Base-by-base conservation (phyloP, 2,329 filamentous ascomycete genomes). In the Phialophora chinensis region DNA sequence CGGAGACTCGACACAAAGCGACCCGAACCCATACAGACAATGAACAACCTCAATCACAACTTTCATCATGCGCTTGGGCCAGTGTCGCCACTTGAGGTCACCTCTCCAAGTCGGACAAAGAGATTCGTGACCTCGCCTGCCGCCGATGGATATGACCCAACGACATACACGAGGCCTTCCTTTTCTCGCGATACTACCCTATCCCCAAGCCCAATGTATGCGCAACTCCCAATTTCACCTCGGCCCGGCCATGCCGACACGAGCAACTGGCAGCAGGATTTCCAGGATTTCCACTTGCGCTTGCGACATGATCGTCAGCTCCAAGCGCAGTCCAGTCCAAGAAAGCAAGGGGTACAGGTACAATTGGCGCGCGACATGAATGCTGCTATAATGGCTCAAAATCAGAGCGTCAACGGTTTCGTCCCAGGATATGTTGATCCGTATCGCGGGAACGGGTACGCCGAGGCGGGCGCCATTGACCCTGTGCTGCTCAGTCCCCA, bases 121-220 rank as follows among this genome's bases (percentile, higher is more conserved):
- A 56, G 66, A 64, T 69, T 63, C 68, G 65, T 72, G 67, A 68
- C 72, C 65, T 63, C 69, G 54, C 66, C 70, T 50, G 72, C 78
- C 66, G 80, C 80, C 68, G 75, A 74, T 20, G 35, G 42, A 33
- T 47, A 64, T 38, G 60, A 66, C 38, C 27, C 60, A 17, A 29
- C 62, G n/a, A 17, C 58, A 17, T 63, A 52, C n/a, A n/a, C 38
- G 6, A 35, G 52, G 17, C 63, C 61, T 54, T 52, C 65, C 25
- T 61, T 63, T 52, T 62, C 65, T 53, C 65, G 68, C 50, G 68
- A 69, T 76, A 79, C 78, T 74, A 83, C 73, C 71, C 77, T 76
- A 65, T 82, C 78, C 27, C 79, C 82, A 52, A 86, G 82, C 72
- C 83, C 87, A 81, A 85, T 85, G 81, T 84, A 81, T 71, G 80